A percentile compares a stretch with the other conserved stretches of the same genome.
Evolutionary conservation across 1,284 basidiomycete genomes (phyloP).

Genomic region (Schizopora paradoxa): DNA sequence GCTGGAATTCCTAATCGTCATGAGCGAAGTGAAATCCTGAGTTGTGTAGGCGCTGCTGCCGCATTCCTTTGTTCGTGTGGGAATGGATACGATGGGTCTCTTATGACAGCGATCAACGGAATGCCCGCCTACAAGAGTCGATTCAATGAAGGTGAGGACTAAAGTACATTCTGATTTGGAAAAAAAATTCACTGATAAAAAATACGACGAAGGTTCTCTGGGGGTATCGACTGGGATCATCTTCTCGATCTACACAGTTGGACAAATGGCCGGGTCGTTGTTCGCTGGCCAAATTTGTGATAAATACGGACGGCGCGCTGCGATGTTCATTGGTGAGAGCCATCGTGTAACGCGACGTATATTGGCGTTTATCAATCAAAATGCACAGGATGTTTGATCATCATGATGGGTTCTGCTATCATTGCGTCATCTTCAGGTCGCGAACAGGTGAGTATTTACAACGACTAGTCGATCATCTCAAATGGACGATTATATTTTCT

Average conservation of each 20-base stretch:
- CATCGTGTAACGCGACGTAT: too few relatives aligned
- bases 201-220: constrained; percentile 9
- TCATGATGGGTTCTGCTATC: constrained; percentile 23
- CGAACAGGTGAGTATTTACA: too few relatives aligned
- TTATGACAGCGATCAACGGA: constrained; percentile 22
- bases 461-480: too few relatives aligned
- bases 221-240: constrained; percentile 22
- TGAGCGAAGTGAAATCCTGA: neutral
- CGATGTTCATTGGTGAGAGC: constrained; percentile 26
- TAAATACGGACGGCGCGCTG: constrained; percentile 29
- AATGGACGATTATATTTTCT: too few relatives aligned
- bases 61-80: constrained; percentile 20
- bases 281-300: constrained; percentile 23
- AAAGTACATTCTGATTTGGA: neutral
- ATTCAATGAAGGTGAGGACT: constrained; percentile 12
- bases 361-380: too few relatives aligned
- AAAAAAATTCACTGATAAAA: too few relatives aligned
- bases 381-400: too few relatives aligned
- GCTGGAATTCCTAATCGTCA: too few relatives aligned
- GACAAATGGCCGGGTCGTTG: constrained; percentile 24
- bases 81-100: constrained; percentile 19
- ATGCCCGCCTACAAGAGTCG: constrained; percentile 15
- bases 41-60: constrained; percentile 14
- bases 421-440: constrained; percentile 21
- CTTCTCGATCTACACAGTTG: constrained; percentile 24